A percentile compares a stretch with the other conserved stretches of the same genome.
These are phyloP conservation scores for Pseudopyricularia javanii DNA, from an alignment of 2,329 filamentous ascomycete genomes.

Conservation along the genomic window DNA sequence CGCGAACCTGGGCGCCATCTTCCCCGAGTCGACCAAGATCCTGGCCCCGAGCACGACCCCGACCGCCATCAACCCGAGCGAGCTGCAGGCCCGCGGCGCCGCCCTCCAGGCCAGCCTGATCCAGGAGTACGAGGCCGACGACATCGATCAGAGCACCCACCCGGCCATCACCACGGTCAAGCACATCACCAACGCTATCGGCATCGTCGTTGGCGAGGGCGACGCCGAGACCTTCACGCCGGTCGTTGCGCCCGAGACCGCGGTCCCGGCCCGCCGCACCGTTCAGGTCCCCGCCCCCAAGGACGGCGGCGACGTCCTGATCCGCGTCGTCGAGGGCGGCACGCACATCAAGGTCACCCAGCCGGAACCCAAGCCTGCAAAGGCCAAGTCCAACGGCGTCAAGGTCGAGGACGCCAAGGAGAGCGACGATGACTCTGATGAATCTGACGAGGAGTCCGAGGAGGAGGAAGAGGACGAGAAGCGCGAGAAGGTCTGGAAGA, in stretches of 20 bases:
- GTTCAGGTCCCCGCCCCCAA: constrained; percentile 66
- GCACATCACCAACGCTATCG: constrained; percentile 79
- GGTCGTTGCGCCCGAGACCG: constrained; percentile 75
- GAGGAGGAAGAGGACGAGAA: constrained; percentile 79
- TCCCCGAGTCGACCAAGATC: constrained; percentile 67
- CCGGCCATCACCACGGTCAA: constrained; percentile 88
- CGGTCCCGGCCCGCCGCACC: constrained; percentile 76
- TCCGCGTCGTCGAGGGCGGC: constrained; percentile 79
- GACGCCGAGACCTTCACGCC: constrained; percentile 64
- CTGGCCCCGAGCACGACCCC: constrained; percentile 71
- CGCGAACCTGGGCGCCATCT: constrained; percentile 63
- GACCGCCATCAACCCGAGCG: constrained; percentile 81
- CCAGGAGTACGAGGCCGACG: constrained; percentile 83
- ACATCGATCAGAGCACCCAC: constrained; percentile 94
- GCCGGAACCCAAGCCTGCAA: constrained; percentile 65
- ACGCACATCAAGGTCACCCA: constrained; percentile 91
- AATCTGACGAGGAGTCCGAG: constrained; percentile 46
- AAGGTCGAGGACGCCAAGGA: constrained; percentile 51
- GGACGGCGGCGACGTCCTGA: constrained; percentile 73
- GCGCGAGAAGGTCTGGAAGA: constrained; percentile 86
- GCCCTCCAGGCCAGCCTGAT: constrained; percentile 92
- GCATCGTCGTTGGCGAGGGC: constrained; percentile 55
- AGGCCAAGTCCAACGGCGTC: constrained; percentile 41
- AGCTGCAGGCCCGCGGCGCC: constrained; percentile 78
- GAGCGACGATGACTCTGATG: constrained; percentile 50